Conservation (phyloP, 2,329 filamentous ascomycete species). For the Neopestalotiopsis rosae region DNA sequence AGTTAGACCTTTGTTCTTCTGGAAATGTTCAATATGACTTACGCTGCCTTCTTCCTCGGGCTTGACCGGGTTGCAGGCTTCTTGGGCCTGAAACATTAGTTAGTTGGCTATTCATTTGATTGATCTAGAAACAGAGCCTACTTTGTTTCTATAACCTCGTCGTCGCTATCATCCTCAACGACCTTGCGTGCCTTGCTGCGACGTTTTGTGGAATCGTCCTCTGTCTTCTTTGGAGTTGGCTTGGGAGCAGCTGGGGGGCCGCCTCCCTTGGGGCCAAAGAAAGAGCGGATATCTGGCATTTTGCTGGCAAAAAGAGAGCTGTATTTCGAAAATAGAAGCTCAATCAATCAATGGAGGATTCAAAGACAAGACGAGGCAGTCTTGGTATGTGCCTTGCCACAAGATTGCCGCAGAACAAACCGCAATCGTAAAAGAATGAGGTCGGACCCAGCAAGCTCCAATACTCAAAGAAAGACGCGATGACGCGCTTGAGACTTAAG, state of each 20-base stretch:
- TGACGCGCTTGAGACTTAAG: slow-evolving; percentile 12
- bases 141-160: slow-evolving; percentile 68
- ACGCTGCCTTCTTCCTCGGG: slow-evolving; percentile 62
- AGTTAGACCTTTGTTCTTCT: background rate
- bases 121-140: slow-evolving; percentile 38
- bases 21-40: slow-evolving; percentile 29
- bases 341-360: background rate
- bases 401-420: background rate
- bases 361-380: background rate
- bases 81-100: slow-evolving; percentile 50
- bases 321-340: background rate
- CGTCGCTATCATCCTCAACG: slow-evolving; percentile 82
- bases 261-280: slow-evolving; percentile 81
- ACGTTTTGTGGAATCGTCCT: slow-evolving; percentile 49
- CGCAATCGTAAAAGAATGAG: background rate
- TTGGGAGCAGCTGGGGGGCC: slow-evolving; percentile 52
- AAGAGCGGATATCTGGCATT: slow-evolving; percentile 92
- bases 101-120: slow-evolving; percentile 17
- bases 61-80: slow-evolving; percentile 57
- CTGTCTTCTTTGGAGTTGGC: slow-evolving; percentile 50
- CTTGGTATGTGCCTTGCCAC: background rate
- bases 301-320: too few relatives aligned
- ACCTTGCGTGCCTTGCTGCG: slow-evolving; percentile 68
- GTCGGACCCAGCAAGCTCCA: background rate
- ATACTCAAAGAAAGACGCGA: slow-evolving; percentile 8